Evolutionary conservation across 768 basidiomycete genomes (phyloP).

Genomic region (Chlorophyllum brunneum): DNA sequence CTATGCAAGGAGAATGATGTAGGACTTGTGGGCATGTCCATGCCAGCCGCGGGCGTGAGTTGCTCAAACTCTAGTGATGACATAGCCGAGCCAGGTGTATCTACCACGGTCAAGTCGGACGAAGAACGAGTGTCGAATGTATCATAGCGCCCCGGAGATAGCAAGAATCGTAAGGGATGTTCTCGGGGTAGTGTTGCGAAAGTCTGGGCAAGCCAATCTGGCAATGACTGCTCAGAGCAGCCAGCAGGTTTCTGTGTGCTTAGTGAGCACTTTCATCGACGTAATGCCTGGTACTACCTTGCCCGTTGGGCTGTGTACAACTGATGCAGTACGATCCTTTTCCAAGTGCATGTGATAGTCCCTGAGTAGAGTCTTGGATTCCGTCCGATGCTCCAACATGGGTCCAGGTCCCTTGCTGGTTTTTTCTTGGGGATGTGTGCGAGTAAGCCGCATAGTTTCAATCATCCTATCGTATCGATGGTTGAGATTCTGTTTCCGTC

Average conservation of each 20-base stretch:
- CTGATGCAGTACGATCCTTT: not conserved
- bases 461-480: slow-evolving; percentile 67
- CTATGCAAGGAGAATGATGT: no score
- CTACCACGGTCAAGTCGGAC: slow-evolving; percentile 4
- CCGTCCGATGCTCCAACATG: not conserved
- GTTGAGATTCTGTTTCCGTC: slow-evolving; percentile 47
- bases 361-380: not conserved
- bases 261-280: not conserved
- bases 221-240: slow-evolving; percentile 32
- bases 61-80: not conserved
- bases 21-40: not conserved
- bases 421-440: slow-evolving; percentile 14
- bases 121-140: not conserved
- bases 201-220: slow-evolving; percentile 53
- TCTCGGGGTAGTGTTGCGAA: slow-evolving; percentile 41
- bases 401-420: not conserved
- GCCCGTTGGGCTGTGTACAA: not conserved
- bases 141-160: slow-evolving; percentile 20
- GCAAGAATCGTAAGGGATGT: slow-evolving; percentile 45
- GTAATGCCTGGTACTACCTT: not conserved
- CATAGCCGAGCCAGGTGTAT: not conserved
- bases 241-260: slow-evolving; percentile 11
- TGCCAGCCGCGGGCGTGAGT: not conserved
- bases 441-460: slow-evolving; percentile 43
- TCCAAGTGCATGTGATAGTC: no score